A percentile compares a stretch with the other conserved stretches of the same genome.
These are phyloP conservation scores for Aspergillus viridinutans DNA, from an alignment of 2,329 filamentous ascomycete genomes.

Conservation along the genomic window DNA sequence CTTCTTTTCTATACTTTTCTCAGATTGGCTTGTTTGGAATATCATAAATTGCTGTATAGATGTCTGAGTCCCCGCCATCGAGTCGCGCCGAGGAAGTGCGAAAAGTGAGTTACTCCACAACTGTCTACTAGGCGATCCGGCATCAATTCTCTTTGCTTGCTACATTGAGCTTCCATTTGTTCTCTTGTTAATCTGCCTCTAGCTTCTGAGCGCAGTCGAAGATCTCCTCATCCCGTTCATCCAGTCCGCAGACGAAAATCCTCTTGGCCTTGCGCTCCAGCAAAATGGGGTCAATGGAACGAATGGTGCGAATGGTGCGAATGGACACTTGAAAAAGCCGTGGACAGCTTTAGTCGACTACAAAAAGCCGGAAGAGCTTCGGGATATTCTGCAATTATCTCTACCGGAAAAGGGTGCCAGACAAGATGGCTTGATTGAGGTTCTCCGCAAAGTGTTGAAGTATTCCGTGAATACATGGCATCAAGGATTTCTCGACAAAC, in stretches of 20 bases:
- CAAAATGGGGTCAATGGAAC: slow-evolving; percentile 19
- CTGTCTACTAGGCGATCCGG: neutral
- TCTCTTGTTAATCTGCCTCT: neutral
- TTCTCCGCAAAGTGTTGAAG: slow-evolving; percentile 66
- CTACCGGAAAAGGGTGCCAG: slow-evolving; percentile 57
- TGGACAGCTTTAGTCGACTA: slow-evolving; percentile 62
- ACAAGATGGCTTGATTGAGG: slow-evolving; percentile 69
- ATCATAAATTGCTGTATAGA: slow-evolving; percentile 9
- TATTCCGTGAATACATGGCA: slow-evolving; percentile 99
- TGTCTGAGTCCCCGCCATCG: slow-evolving; percentile 19
- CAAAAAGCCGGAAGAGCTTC: slow-evolving; percentile 55
- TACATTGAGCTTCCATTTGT: neutral
- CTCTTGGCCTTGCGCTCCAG: slow-evolving; percentile 8
- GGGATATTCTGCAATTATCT: slow-evolving; percentile 49
- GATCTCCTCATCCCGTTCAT: slow-evolving; percentile 45
- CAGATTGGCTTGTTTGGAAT: neutral
- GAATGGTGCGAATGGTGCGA: slow-evolving; percentile 45
- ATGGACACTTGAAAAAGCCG: slow-evolving; percentile 57
- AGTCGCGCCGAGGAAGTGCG: slow-evolving; percentile 40
- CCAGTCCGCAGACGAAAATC: slow-evolving; percentile 37
- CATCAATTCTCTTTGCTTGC: neutral
- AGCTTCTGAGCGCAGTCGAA: slow-evolving; percentile 40
- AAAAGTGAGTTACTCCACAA: slow-evolving; percentile 32
- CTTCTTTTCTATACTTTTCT: neutral
- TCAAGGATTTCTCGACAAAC: slow-evolving; percentile 92